phyloP scores from a whole-genome alignment of 2,329 filamentous ascomycete genomes.

The Emmonsia crescens region DNA sequence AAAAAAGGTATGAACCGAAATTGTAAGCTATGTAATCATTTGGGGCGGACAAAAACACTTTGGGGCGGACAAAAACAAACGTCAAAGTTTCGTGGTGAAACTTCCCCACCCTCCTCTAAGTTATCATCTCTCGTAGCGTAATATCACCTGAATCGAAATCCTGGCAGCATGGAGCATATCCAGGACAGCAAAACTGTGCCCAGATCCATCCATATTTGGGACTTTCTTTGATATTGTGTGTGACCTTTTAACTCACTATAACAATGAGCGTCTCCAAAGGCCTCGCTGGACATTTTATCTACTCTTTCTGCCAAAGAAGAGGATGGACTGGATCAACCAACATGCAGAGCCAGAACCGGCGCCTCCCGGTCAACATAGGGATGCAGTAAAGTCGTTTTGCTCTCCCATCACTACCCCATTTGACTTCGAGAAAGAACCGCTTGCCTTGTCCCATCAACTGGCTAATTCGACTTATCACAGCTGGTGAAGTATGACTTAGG shows the following conservation, averaged over 20 bases:
- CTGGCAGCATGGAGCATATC: not conserved
- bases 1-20: not conserved
- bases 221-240: not conserved
- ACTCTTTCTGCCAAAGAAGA: conserved; percentile 12
- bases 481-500: conserved; percentile 16
- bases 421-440: conserved; percentile 17
- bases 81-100: not conserved
- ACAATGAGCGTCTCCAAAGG: not conserved
- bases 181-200: not conserved
- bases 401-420: conserved; percentile 17
- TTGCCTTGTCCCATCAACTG: conserved; percentile 11
- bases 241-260: not conserved
- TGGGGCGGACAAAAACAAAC: not conserved
- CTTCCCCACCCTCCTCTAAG: too few relatives aligned
- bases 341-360: conserved; percentile 19
- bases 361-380: conserved; percentile 17
- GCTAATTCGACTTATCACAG: conserved; percentile 13
- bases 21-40: not conserved
- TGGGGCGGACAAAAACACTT: too few relatives aligned
- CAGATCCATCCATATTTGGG: not conserved
- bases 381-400: conserved; percentile 21
- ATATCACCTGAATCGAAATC: not conserved
- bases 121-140: not conserved
- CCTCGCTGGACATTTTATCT: not conserved
- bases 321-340: conserved; percentile 16